A percentile compares a stretch with the other conserved stretches of the same genome.
Conservation (phyloP, 495 filamentous ascomycete species). For the Annulohypoxylon moriforme region DNA sequence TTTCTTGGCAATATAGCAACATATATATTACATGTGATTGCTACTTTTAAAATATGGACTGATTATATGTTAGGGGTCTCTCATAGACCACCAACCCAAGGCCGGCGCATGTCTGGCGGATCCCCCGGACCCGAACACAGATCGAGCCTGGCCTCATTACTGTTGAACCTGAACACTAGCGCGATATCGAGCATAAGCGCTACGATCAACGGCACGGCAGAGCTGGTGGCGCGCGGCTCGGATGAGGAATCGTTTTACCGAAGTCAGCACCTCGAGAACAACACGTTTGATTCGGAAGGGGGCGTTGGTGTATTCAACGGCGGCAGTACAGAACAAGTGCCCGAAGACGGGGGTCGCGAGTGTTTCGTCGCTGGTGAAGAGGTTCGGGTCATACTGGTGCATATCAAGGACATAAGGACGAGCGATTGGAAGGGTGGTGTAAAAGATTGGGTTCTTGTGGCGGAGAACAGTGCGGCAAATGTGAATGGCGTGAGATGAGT, state of each 20-base stretch:
- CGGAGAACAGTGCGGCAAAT: constrained; percentile 39
- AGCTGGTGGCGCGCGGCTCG: constrained; percentile 74
- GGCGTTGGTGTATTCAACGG: constrained; percentile 52
- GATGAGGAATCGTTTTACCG: constrained; percentile 87
- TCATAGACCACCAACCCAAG: constrained; percentile 85
- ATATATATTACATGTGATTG: not conserved
- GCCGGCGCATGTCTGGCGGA: constrained; percentile 66
- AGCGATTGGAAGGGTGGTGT: constrained; percentile 86
- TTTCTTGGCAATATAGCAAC: not conserved
- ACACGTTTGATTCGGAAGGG: constrained; percentile 76
- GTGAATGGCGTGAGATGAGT: constrained; percentile 50
- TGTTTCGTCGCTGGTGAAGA: constrained; percentile 77
- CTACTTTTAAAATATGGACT: too few species aligned
- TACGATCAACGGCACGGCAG: constrained; percentile 88
- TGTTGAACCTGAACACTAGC: constrained; percentile 90
- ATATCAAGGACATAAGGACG: constrained; percentile 77
- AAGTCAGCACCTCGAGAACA: constrained; percentile 86
- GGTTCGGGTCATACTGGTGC: constrained; percentile 78
- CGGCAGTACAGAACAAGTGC: constrained; percentile 7
- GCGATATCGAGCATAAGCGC: constrained; percentile 90
- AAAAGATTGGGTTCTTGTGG: constrained; percentile 75
- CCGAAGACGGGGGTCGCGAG: constrained; percentile 63
- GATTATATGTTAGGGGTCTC: constrained; percentile 78
- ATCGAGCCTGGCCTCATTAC: constrained; percentile 79
- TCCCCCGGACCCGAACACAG: constrained; percentile 71